A percentile compares a stretch with the other conserved stretches of the same genome.
Evolutionary conservation across 2,329 filamentous ascomycete genomes (phyloP).

Genomic region (Lasiodiplodia citricola): DNA sequence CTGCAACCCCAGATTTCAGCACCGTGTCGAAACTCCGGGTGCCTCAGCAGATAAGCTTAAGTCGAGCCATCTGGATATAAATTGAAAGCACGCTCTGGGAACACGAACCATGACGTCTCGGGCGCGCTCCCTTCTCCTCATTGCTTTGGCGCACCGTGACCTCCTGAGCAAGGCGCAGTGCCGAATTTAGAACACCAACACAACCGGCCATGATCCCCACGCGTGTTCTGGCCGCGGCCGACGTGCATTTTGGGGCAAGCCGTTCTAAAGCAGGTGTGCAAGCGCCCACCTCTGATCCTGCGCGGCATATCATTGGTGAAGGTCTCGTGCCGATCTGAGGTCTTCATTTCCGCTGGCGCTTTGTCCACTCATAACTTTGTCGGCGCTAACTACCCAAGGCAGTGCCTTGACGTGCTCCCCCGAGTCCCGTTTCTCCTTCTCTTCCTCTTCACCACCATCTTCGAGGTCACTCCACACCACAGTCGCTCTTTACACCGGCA

Average conservation of each 20-base stretch:
- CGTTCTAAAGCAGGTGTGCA: not conserved
- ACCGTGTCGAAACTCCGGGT: conserved; percentile 6
- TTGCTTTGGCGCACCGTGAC: not conserved
- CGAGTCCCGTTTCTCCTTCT: conserved; percentile 10
- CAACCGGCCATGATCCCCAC: conserved; percentile 11
- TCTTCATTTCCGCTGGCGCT: conserved; percentile 15
- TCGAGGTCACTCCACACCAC: conserved; percentile 5
- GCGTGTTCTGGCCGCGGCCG: conserved; percentile 15
- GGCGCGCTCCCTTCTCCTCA: not conserved
- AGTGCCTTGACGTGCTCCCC: conserved; percentile 4
- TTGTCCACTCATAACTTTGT: not conserved
- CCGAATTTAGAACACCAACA: conserved; percentile 13
- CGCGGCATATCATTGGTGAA: conserved; percentile 10
- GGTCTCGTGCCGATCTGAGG: conserved; percentile 1
- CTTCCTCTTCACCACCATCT: conserved; percentile 15
- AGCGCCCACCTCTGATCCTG: conserved; percentile 7
- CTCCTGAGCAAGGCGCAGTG: not conserved
- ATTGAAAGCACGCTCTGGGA: conserved; percentile 4
- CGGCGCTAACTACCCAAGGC: conserved; percentile 22
- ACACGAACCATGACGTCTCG: not conserved
- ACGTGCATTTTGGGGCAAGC: not conserved
- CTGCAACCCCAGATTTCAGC: conserved; percentile 13
- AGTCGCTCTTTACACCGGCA: conserved; percentile 25
- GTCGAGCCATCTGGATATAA: not conserved
- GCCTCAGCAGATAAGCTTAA: conserved; percentile 25